Conservation (phyloP, 306 rosid genomes). For the Malus domestica region ASM211411v1 NC_041800.1:32277733-32278232, state of each 20-base stretch:
- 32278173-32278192: conserved; percentile 47
- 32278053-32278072: conserved; percentile 62
- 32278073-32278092: conserved; percentile 69
- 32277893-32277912: conserved; percentile 51
- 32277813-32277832: conserved; percentile 73
- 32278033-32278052: conserved; percentile 41
- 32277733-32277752: conserved; percentile 55
- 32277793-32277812: conserved; percentile 61
- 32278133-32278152: not conserved
- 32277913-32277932: conserved; percentile 65
- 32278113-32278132: conserved; percentile 28
- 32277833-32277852: conserved; percentile 70
- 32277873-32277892: conserved; percentile 60
- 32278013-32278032: conserved; percentile 43
- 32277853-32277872: conserved; percentile 60
- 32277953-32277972: conserved; percentile 46
- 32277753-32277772: conserved; percentile 76
- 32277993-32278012: conserved; percentile 68
- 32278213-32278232: conserved; percentile 50
- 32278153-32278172: conserved; percentile 38
- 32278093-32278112: conserved; percentile 38
- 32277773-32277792: conserved; percentile 58
- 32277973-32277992: conserved; percentile 75
- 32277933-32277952: conserved; percentile 62
- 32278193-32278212: conserved; percentile 70